Base-by-base conservation (phyloP, 2,329 filamentous ascomycete species). In the Cordyceps cateniannulata region DNA sequence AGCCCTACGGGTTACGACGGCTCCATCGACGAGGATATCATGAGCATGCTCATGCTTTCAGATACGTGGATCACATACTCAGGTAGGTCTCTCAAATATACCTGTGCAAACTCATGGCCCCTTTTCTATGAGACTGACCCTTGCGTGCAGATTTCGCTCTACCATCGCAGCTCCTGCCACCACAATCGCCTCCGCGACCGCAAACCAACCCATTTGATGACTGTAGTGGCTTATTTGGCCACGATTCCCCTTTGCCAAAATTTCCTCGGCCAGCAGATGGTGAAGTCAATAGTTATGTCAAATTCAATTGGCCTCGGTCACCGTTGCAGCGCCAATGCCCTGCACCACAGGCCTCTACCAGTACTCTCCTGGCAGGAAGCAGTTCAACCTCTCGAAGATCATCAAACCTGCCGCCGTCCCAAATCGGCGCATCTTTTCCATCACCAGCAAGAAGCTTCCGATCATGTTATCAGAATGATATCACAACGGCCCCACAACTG, bases 261-360 rank as follows among this genome's bases (percentile, higher is more conserved):
- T 75, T 70, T 59, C 12, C 48, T 45, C 69, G 72, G 6, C 73
- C 73, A 1, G 40, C 63, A 2, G 69, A 72, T 47, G 73, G 73
- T 16, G 67, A 67, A 49, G 71, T 75, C 38, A 75, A 75, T 51
- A 71, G 73, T 3, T 75, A 75, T 62, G 68, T 75, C 61, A 75
- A 75, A 59, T 73, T 75, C 52, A 68, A 71, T 52, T 75, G 73
- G 73, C 35, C 35, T 16, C 69, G 18, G 1, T n/a, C 24, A 7
- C 2, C 20, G 9, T 5, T 35, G 7, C 29, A 56, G 14, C 32
- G 24, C n/a, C 45, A 22, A 7, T 24, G n/a, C 22, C 38, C 55
- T 8, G 44, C 44, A 4, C 48, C 54, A 27, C 42, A 35, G 10
- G 40, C 18, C 24, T 50, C 14, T 18, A 16, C 5, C 47, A 45